These are phyloP conservation scores for Lindgomyces ingoldianus DNA, from an alignment of 495 filamentous ascomycete genomes.

Conservation along the genomic window DNA sequence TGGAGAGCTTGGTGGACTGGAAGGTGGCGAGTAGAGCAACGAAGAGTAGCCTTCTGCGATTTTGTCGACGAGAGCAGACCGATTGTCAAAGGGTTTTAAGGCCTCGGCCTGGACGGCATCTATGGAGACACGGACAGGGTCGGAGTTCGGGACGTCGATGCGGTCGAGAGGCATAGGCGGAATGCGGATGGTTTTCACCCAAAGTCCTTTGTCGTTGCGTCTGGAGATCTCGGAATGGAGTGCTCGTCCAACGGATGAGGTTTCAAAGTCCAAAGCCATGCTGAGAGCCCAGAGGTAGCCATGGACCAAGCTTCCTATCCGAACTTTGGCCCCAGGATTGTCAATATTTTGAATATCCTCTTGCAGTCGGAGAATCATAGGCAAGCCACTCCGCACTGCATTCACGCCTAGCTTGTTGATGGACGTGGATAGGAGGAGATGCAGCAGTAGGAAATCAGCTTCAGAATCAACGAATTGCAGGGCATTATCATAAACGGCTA, in stretches of 20 bases:
- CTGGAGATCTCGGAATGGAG: conserved; percentile 75
- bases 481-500: conserved; percentile 83
- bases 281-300: conserved; percentile 81
- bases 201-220: conserved; percentile 68
- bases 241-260: conserved; percentile 61
- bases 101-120: conserved; percentile 59
- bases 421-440: conserved; percentile 70
- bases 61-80: conserved; percentile 64
- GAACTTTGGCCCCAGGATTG: conserved; percentile 64
- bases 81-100: conserved; percentile 66
- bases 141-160: conserved; percentile 45
- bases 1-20: conserved; percentile 72
- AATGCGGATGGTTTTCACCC: conserved; percentile 65
- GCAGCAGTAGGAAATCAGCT: conserved; percentile 70
- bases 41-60: conserved; percentile 70
- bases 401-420: conserved; percentile 81
- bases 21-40: conserved; percentile 58
- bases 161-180: conserved; percentile 56
- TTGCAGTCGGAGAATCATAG: conserved; percentile 85
- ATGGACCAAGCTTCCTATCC: conserved; percentile 78
- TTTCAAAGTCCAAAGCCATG: conserved; percentile 75
- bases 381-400: conserved; percentile 71
- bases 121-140: conserved; percentile 47
- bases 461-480: conserved; percentile 68
- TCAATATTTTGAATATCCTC: conserved; percentile 73